phyloP scores from a whole-genome alignment of 768 basidiomycete genomes.

The Tremella mesenterica region DNA sequence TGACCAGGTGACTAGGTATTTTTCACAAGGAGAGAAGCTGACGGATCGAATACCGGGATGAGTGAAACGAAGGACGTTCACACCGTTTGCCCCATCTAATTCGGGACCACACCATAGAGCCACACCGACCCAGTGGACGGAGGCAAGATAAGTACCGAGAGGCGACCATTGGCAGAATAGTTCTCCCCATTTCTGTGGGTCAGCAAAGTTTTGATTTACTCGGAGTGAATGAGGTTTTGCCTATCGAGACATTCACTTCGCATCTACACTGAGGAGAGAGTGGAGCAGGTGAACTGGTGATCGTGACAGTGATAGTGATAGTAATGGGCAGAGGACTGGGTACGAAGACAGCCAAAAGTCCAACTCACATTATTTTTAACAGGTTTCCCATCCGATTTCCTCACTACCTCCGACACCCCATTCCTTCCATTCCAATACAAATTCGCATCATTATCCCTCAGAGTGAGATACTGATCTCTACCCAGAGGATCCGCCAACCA shows the following conservation, averaged over 20 bases:
- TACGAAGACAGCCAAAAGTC: neutral
- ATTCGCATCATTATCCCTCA: conserved; percentile 80
- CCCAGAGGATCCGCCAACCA: conserved; percentile 90
- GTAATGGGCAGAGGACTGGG: too few relatives aligned
- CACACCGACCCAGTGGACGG: conserved; percentile 89
- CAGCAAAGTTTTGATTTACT: too few relatives aligned
- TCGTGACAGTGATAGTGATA: too few relatives aligned
- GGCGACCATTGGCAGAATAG: conserved; percentile 96
- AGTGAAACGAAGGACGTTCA: conserved; percentile 71
- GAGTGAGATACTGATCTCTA: conserved; percentile 91
- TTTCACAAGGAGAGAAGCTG: conserved; percentile 94
- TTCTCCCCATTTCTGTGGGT: conserved; percentile 91
- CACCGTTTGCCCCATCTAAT: conserved; percentile 39
- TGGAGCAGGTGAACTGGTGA: too few relatives aligned
- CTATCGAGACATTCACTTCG: too few relatives aligned
- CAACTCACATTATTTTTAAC: conserved; percentile 52
- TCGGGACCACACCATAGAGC: conserved; percentile 78
- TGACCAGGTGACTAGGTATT: conserved; percentile 95
- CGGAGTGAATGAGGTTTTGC: too few relatives aligned
- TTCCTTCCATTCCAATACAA: conserved; percentile 90
- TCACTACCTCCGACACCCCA: conserved; percentile 44
- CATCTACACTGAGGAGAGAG: too few relatives aligned
- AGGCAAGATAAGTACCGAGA: conserved; percentile 85
- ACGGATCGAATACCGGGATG: conserved; percentile 91
- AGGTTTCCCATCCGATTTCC: conserved; percentile 37